Conservation (phyloP, 1,284 basidiomycete species). For the Malassezia globosa region DNA sequence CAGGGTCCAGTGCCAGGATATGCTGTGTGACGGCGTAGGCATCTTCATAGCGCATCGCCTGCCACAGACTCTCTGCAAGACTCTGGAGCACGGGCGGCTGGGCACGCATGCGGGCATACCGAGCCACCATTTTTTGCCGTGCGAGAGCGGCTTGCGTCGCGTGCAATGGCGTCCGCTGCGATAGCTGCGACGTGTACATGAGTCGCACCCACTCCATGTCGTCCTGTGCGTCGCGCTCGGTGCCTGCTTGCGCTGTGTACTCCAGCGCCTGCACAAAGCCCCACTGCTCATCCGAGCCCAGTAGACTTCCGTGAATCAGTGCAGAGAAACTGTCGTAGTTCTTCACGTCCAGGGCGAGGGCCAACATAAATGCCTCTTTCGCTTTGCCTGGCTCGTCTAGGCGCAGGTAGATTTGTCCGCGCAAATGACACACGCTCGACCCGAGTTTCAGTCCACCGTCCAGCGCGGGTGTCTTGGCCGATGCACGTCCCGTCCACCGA, state of each 20-base stretch:
- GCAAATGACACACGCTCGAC: slow-evolving; percentile 65
- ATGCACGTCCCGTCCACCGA: slow-evolving; percentile 25
- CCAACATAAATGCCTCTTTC: slow-evolving; percentile 87
- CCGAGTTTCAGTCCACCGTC: slow-evolving; percentile 48
- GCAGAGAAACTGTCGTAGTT: slow-evolving; percentile 93
- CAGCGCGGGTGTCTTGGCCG: slow-evolving; percentile 27
- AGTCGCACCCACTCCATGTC: slow-evolving; percentile 79
- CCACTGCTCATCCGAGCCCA: slow-evolving; percentile 57
- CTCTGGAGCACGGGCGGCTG: slow-evolving; percentile 86
- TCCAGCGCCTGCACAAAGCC: slow-evolving; percentile 76
- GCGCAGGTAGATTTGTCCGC: slow-evolving; percentile 85
- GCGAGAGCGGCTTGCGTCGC: slow-evolving; percentile 13
- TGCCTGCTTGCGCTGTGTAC: slow-evolving; percentile 63
- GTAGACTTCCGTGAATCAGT: slow-evolving; percentile 67
- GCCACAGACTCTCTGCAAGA: slow-evolving; percentile 79
- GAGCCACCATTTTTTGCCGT: slow-evolving; percentile 59
- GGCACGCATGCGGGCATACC: slow-evolving; percentile 55
- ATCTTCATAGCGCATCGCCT: slow-evolving; percentile 80
- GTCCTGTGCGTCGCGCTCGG: slow-evolving; percentile 51
- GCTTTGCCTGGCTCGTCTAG: slow-evolving; percentile 77
- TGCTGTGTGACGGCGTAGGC: slow-evolving; percentile 68
- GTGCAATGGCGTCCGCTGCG: slow-evolving; percentile 54
- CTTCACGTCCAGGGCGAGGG: slow-evolving; percentile 83
- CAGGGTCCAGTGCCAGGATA: slow-evolving; percentile 28
- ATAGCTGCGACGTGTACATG: slow-evolving; percentile 79